These are phyloP conservation scores for Trichophyton verrucosum DNA, from an alignment of 2,329 filamentous ascomycete species.

Conservation along the genomic window DNA sequence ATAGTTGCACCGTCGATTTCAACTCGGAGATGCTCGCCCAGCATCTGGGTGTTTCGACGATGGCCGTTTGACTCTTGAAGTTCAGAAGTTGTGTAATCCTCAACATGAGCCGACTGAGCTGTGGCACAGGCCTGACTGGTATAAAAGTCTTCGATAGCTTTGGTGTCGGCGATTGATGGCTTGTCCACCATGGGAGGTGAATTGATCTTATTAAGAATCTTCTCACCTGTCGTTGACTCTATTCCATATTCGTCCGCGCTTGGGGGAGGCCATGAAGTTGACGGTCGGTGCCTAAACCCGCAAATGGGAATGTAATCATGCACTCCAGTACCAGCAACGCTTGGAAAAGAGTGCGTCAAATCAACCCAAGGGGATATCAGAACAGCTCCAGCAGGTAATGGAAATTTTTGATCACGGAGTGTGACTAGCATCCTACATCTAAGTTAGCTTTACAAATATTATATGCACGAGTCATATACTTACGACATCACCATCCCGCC, in stretches of 20 bases:
- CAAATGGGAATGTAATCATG: conserved; percentile 78
- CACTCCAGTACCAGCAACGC: conserved; percentile 57
- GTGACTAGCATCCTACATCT: conserved; percentile 55
- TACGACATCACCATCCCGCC: conserved; percentile 71
- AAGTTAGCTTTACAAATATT: background rate
- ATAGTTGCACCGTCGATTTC: conserved; percentile 58
- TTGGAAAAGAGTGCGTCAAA: conserved; percentile 88
- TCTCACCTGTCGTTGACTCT: conserved; percentile 38
- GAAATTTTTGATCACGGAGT: conserved; percentile 68
- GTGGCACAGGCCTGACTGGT: conserved; percentile 19
- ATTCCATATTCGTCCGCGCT: conserved; percentile 58
- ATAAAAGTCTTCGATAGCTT: conserved; percentile 10
- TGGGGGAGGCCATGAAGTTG: conserved; percentile 81
- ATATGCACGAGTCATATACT: conserved; percentile 6
- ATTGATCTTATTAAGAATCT: conserved; percentile 15
- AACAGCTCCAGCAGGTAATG: conserved; percentile 77
- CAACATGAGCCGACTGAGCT: conserved; percentile 21
- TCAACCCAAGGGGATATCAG: conserved; percentile 95
- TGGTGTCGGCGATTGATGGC: conserved; percentile 4
- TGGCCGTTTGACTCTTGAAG: conserved; percentile 8
- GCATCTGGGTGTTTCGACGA: conserved; percentile 12
- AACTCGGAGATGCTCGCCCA: conserved; percentile 45
- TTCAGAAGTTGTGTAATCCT: conserved; percentile 6
- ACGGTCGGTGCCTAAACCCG: conserved; percentile 86
- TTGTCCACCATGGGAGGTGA: conserved; percentile 9